Evolutionary conservation across 2,329 filamentous ascomycete genomes (phyloP), one percentile per base, ranked within the genome.

Genomic region (Fusarium acutatum): DNA sequence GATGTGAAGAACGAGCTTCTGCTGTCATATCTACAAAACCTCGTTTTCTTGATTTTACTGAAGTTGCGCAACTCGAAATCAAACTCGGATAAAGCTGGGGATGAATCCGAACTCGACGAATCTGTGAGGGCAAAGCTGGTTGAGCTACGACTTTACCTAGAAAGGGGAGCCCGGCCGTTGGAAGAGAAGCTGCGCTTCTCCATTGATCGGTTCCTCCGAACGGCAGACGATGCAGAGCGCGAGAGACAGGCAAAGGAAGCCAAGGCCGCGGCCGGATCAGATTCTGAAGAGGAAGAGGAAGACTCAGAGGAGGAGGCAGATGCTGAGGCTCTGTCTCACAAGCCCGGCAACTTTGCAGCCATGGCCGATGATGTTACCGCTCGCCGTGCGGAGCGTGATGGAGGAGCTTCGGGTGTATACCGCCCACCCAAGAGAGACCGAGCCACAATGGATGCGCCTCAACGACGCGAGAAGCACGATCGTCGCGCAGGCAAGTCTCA

Each of bases 1-100:
- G 95, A 98, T 80, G 91, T 94, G 73, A 99, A 99, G 85, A 98
- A 97, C 83, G 96, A 99, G 81, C 88, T 99, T n/a, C 91, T 99
- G 24, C 91, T 99, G 43, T 96, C 96, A 8, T 99, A 99, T 83
- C 87, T 99, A 0, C 96, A 99, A 79, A 97, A 97, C 78, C 90
- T 98, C 8, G 94, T 96, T 49, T 97, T 97, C 76, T 85, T 97
- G 44, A 92, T 97, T 49, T 85, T 97, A 4, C 83, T 97, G 41
- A 96, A 97, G 79, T 83, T 98, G 26, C 90, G 94, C 66, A 90
- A 91, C 79, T 73, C 81, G 10, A 84, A 82, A 64, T 62, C 76
- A 1, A 73, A 75, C 30, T 61, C 72, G 5, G 69, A 77, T 15
- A 67, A 74, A 6, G 34, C 60, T 11, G 77, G 85, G 2, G 75